Evolutionary conservation across 2,329 filamentous ascomycete species (phyloP), one percentile per base, ranked within the genome.

Genomic region (Sclerotinia sclerotiorum): DNA sequence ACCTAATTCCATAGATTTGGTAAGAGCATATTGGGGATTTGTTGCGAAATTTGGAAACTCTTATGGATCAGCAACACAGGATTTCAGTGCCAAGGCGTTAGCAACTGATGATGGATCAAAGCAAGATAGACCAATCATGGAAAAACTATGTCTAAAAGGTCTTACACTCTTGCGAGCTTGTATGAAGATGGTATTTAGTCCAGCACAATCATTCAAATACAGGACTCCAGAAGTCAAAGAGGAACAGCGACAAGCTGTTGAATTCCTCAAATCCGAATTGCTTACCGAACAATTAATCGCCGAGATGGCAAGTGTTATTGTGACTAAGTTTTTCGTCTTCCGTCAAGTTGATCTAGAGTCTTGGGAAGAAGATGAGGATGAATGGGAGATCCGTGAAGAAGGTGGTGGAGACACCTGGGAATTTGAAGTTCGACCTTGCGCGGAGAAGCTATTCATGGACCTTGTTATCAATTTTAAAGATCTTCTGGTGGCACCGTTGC

Each of bases 281-380:
- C 85, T 99, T 56, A 91, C 89, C 5, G 84, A 91, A 48, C 86
- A 90, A 0, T 87, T 97, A 69, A 88, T 97, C 3, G 83, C 90
- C 21, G 88, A 94, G 72, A 90, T 97, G 73, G 92, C 95, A 77
- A 92, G 95, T 72, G 84, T 90, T 17, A 88, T 97, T 68, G 91
- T 99, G 64, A 93, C 91, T 0, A 89, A 90, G 74, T 92, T 97
- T 73, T 95, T 99, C 77, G 86, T 95, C 49, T 95, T 98, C 78
- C 88, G 93, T 46, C 87, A 90, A 69, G 88, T 88, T 64, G 95
- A 99, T 78, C 85, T 98, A 0, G 88, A 93, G 70, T 90, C 93
- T 69, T 99, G 95, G 95, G 90, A 96, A 77, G 90, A 96, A 76
- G 93, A 97, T 69, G 93, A 94, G 0, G 93, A 99, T 78, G 93